Percentiles rank a stretch among this genome's conserved stretches.
Conservation (phyloP, 345 rosid genomes). For the Geranium brycei region DNA sequence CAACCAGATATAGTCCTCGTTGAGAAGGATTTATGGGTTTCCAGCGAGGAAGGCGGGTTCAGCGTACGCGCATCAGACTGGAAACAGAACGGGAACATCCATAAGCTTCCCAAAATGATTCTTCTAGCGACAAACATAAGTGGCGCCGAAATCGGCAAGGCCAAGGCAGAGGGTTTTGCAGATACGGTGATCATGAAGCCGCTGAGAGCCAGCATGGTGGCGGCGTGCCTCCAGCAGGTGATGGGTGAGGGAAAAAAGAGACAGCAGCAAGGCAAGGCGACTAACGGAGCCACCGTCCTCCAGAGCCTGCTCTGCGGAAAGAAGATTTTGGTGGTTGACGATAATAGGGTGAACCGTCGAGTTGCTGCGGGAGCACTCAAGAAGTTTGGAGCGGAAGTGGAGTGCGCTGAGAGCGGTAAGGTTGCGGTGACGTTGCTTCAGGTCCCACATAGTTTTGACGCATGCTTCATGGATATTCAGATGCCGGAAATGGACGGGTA, state of each 20-base stretch:
- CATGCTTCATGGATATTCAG: constrained; percentile 99
- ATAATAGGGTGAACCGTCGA: constrained; percentile 73
- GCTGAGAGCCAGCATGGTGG: constrained; percentile 86
- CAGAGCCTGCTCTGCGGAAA: constrained; percentile 55
- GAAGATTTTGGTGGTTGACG: constrained; percentile 88
- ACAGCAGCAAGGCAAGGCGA: constrained; percentile 27
- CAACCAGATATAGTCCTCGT: constrained; percentile 58
- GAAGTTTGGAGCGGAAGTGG: constrained; percentile 85
- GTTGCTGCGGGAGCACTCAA: constrained; percentile 93
- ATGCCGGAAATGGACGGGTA: constrained; percentile 99
- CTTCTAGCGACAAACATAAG: constrained; percentile 76
- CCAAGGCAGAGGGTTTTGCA: constrained; percentile 72
- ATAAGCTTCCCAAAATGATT: constrained; percentile 41
- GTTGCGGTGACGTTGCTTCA: constrained; percentile 64
- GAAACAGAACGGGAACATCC: constrained; percentile 16
- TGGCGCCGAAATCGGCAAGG: constrained; percentile 47
- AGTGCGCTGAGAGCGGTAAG: constrained; percentile 78
- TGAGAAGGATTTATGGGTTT: constrained; percentile 82
- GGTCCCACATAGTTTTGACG: constrained; percentile 71
- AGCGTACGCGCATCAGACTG: constrained; percentile 18
- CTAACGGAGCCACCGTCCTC: constrained; percentile 34
- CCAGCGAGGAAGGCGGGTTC: constrained; percentile 28
- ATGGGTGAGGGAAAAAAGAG: constrained; percentile 57
- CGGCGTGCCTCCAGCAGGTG: constrained; percentile 84
- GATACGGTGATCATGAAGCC: constrained; percentile 93